Evolutionary conservation across 2,329 filamentous ascomycete species (phyloP).

Genomic region (Aspergillus sp.): DNA sequence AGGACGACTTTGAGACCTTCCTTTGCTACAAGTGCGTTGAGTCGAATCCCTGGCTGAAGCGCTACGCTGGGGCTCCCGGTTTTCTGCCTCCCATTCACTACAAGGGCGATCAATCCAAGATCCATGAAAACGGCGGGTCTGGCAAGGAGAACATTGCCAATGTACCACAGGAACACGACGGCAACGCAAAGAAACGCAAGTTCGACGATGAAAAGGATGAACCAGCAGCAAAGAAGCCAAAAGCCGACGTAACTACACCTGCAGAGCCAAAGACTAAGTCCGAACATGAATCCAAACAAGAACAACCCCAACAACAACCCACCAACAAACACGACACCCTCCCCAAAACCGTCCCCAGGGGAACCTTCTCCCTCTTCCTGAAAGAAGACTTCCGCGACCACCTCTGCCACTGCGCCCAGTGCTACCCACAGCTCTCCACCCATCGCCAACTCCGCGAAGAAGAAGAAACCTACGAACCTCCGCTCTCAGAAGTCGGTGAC

Average conservation of each 20-base stretch:
- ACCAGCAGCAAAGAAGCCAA: conserved; percentile 1
- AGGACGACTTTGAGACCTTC: conserved; percentile 83
- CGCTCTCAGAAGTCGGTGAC: conserved; percentile 65
- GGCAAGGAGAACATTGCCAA: background rate
- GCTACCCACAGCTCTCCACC: conserved; percentile 63
- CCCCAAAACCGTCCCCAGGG: conserved; percentile 46
- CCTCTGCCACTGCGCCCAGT: conserved; percentile 75
- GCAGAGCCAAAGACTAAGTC: conserved; percentile 2
- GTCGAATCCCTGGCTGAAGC: conserved; percentile 83
- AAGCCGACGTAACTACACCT: conserved; percentile 2
- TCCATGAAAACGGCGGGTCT: background rate
- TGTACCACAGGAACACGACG: conserved; percentile 4
- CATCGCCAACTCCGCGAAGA: conserved; percentile 84
- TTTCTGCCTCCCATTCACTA: conserved; percentile 69
- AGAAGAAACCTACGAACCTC: conserved; percentile 90
- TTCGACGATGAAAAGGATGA: conserved; percentile 34
- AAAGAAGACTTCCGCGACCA: conserved; percentile 69
- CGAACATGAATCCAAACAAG: background rate
- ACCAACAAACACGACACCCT: conserved; percentile 56
- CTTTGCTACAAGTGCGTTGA: conserved; percentile 92
- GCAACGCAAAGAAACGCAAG: conserved; percentile 57
- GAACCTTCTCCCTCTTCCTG: conserved; percentile 74
- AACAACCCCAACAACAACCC: background rate
- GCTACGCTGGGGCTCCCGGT: conserved; percentile 70
- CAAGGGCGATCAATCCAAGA: conserved; percentile 20